These are phyloP conservation scores for Fraxinus cuspidata DNA, from an alignment of 257 asterid species.

Conservation along the genomic window DNA sequence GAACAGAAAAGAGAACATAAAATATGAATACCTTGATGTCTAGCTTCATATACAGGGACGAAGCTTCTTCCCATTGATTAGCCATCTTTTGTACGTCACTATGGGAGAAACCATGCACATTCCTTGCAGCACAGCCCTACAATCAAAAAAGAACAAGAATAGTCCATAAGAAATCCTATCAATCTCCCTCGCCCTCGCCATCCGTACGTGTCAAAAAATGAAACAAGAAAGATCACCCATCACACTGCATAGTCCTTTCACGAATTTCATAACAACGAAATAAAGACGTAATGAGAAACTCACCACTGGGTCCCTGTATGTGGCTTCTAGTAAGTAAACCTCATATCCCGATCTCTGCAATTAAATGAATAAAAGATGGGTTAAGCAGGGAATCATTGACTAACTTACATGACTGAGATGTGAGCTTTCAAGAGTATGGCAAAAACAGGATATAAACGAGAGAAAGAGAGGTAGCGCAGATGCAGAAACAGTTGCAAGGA, in stretches of 20 bases:
- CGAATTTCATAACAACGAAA: conserved; percentile 13
- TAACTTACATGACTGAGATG: conserved; percentile 24
- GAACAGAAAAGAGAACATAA: conserved; percentile 15
- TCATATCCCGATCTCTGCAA: conserved; percentile 98
- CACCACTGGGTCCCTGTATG: conserved; percentile 94
- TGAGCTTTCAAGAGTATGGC: conserved; percentile 8
- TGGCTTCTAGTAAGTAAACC: conserved; percentile 89
- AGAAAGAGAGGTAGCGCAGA: conserved; percentile 18
- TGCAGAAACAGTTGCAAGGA: conserved; percentile 25
- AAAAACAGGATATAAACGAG: conserved; percentile 21
- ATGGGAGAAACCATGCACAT: conserved; percentile 85
- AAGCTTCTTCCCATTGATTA: conserved; percentile 88
- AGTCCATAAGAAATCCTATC: conserved; percentile 5
- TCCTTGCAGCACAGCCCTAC: conserved; percentile 99
- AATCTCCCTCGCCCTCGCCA: too few species aligned
- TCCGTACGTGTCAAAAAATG: neutral
- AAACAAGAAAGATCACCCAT: neutral
- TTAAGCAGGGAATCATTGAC: conserved; percentile 22
- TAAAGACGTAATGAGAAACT: conserved; percentile 32
- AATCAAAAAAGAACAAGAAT: conserved; percentile 28
- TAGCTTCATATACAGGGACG: conserved; percentile 75
- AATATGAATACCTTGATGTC: conserved; percentile 66
- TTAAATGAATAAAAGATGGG: conserved; percentile 28
- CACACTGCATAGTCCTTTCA: conserved; percentile 18
- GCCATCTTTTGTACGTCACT: conserved; percentile 80